Base-by-base conservation (phyloP, 305 asterid species). In the Withania somnifera region DNA sequence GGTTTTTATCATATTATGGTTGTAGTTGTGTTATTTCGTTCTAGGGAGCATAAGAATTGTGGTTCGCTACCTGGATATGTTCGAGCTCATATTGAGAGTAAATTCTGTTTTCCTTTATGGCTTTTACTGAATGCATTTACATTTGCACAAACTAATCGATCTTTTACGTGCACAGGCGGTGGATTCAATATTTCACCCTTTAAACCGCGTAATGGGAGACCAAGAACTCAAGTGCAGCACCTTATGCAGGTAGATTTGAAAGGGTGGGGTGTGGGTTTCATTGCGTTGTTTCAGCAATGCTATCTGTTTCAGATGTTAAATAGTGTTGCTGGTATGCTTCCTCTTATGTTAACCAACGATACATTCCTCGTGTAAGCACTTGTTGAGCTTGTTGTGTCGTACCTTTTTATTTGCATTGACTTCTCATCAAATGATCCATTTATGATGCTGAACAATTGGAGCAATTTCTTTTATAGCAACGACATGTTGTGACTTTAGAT, bases 181-280 rank as follows among this genome's bases (percentile, higher is more conserved):
- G 99, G 99, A 73, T 97, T 87, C 87, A 97, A 97, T 88, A 97
- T 95, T 87, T 93, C 99, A 75, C 93, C 98, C 82, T 82, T 97
- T 88, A 95, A 89, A 90, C 91, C 99, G 79, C 93, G 84, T 85
- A 84, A 97, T 68, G 99, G 99, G 83, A 93, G 88, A 88, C 98
- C 99, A 68, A 89, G 98, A 87, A 90, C 99, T 79, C 98, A 92
- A 91, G 98, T 97, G 81, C 99, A 97, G 89, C 98, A 97, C 93
- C 99, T 97, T 83, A 93, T 95, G 97, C 99, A 97, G 87, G 92
- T 97, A 81, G 98, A 97, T 88, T 90, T 95, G 66, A 95, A 95
- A 87, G 99, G 99, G 73, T 95, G 99, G 99, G 98, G 98, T 81
- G 96, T 95, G 84, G 97, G 98, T 77, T 97, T 95, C 87, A 63